Percentiles rank a stretch among this genome's conserved stretches.
Conservation (phyloP, 2,329 filamentous ascomycete species). For the Leptographium galeiforme region DNA sequence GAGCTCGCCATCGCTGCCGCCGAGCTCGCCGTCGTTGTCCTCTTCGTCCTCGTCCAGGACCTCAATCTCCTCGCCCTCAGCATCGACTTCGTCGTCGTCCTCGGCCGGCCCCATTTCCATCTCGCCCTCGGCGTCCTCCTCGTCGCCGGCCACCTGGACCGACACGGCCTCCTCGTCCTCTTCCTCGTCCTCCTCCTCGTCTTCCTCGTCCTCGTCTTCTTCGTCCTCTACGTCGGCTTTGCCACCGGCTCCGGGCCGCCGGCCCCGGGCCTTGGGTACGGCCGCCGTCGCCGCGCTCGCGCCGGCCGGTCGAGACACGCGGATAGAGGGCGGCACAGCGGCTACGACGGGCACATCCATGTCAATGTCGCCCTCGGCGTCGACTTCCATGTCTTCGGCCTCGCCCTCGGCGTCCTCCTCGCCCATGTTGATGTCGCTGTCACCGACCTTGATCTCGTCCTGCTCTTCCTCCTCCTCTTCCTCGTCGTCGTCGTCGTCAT, state of each 20-base stretch:
- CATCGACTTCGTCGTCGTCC: slow-evolving; percentile 22
- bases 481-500: slow-evolving; percentile 30
- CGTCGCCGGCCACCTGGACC: slow-evolving; percentile 20
- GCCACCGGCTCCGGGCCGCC: not conserved
- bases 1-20: slow-evolving; percentile 20
- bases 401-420: slow-evolving; percentile 35
- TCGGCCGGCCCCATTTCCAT: slow-evolving; percentile 21
- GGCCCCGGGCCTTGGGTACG: slow-evolving; percentile 5
- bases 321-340: slow-evolving; percentile 28
- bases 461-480: slow-evolving; percentile 17
- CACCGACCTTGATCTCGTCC: slow-evolving; percentile 15
- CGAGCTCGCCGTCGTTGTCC: slow-evolving; percentile 25
- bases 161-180: slow-evolving; percentile 30
- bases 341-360: slow-evolving; percentile 24
- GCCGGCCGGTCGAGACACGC: slow-evolving; percentile 28
- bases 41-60: slow-evolving; percentile 20
- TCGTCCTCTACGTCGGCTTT: slow-evolving; percentile 31
- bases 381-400: slow-evolving; percentile 30
- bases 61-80: slow-evolving; percentile 19
- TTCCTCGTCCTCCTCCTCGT: slow-evolving; percentile 38
- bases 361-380: slow-evolving; percentile 17
- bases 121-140: slow-evolving; percentile 23
- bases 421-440: slow-evolving; percentile 21
- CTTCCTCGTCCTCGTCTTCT: slow-evolving; percentile 25
- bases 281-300: not conserved